Evolutionary conservation across 2,329 filamentous ascomycete species (phyloP).

Genomic region (Colletotrichum sansevieriae): DNA sequence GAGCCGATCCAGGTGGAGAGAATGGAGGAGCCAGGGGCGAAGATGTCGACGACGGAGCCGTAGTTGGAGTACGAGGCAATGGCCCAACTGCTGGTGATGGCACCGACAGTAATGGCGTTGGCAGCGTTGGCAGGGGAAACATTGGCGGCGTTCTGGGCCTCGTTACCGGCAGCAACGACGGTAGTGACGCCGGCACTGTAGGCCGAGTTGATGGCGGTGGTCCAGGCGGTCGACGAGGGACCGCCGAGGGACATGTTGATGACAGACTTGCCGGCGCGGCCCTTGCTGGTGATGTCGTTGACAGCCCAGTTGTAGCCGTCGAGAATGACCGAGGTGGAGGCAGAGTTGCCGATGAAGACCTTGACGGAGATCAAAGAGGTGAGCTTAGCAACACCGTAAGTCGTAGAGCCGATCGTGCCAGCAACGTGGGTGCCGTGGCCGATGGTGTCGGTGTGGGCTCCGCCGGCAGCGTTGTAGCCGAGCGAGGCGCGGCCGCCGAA

Average conservation of each 20-base stretch:
- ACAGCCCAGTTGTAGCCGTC: conserved; percentile 58
- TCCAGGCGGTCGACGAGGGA: conserved; percentile 56
- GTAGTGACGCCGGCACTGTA: conserved; percentile 62
- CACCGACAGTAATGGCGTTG: conserved; percentile 66
- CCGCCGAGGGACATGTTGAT: conserved; percentile 70
- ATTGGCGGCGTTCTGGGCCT: conserved; percentile 50
- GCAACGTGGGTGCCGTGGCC: conserved; percentile 64
- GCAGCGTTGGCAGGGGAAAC: conserved; percentile 63
- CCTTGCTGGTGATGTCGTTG: conserved; percentile 57
- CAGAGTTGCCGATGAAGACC: conserved; percentile 54
- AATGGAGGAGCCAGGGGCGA: conserved; percentile 62
- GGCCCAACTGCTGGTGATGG: conserved; percentile 56
- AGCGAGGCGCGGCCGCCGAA: conserved; percentile 59
- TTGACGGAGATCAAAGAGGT: conserved; percentile 59
- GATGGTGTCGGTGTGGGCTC: conserved; percentile 51
- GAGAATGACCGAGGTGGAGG: conserved; percentile 49
- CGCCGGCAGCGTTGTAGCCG: conserved; percentile 54
- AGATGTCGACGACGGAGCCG: conserved; percentile 62
- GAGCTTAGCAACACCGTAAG: conserved; percentile 61
- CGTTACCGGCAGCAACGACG: conserved; percentile 69
- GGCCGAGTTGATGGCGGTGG: conserved; percentile 62
- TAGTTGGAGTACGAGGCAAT: conserved; percentile 64
- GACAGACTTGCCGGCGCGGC: conserved; percentile 58
- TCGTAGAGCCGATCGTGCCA: conserved; percentile 59
- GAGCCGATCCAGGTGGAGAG: conserved; percentile 61